phyloP scores from a whole-genome alignment of 257 asterid species.

The Nicotiana paniculata region DNA sequence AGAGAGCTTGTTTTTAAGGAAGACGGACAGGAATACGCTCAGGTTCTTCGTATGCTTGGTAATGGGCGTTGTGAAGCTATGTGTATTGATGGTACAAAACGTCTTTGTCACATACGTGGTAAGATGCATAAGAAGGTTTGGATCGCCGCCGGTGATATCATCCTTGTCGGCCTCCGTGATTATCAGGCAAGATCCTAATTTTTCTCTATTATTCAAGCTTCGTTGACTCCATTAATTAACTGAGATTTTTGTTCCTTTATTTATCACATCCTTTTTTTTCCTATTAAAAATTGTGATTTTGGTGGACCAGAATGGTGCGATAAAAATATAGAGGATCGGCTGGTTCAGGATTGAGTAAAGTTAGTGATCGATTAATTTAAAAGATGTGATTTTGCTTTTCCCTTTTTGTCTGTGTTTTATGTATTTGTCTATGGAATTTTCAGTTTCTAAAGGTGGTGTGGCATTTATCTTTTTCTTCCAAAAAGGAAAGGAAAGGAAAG shows the following conservation, averaged over 20 bases:
- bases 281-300: not conserved
- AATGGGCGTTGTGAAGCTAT: slow-evolving; percentile 89
- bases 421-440: not conserved
- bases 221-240: not conserved
- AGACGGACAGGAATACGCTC: slow-evolving; percentile 95
- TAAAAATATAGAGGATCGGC: not conserved
- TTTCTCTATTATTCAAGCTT: not conserved
- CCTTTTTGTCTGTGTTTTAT: not conserved
- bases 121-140: slow-evolving; percentile 98
- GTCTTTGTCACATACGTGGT: slow-evolving; percentile 90
- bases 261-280: not conserved
- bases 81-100: slow-evolving; percentile 81
- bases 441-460: not conserved
- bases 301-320: not conserved
- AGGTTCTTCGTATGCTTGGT: slow-evolving; percentile 86
- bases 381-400: not conserved
- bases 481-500: not conserved
- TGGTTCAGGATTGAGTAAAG: not conserved
- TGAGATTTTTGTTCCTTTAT: not conserved
- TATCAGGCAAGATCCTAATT: slow-evolving; percentile 44
- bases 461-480: not conserved
- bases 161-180: slow-evolving; percentile 94
- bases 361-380: not conserved
- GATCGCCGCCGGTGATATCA: slow-evolving; percentile 94
- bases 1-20: slow-evolving; percentile 91